A percentile compares a stretch with the other conserved stretches of the same genome.
Evolutionary conservation across 1,284 basidiomycete genomes (phyloP).

Genomic region (Boletus sp.): DNA sequence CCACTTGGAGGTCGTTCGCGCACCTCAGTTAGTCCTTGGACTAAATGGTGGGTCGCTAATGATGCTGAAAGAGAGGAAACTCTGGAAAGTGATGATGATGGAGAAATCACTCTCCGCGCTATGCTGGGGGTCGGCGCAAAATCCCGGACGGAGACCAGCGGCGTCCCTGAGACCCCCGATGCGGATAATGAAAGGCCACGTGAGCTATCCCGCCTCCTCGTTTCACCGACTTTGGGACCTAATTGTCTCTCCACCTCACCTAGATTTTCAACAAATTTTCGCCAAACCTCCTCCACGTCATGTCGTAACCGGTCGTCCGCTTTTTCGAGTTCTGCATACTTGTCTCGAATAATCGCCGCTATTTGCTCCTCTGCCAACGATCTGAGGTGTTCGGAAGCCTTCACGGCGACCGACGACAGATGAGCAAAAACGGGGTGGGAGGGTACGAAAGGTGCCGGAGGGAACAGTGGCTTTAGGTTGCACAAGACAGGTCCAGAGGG

Average conservation of each 20-base stretch:
- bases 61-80: conserved; percentile 68
- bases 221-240: conserved; percentile 18
- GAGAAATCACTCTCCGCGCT: conserved; percentile 36
- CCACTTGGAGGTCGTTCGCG: conserved; percentile 14
- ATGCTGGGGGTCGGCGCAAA: conserved; percentile 51
- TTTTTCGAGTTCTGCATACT: conserved; percentile 53
- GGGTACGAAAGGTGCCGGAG: conserved; percentile 72
- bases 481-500: conserved; percentile 41
- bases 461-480: conserved; percentile 55
- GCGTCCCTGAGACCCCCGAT: conserved; percentile 19
- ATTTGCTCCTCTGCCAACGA: conserved; percentile 57
- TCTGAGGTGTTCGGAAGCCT: conserved; percentile 53
- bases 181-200: conserved; percentile 21
- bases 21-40: conserved; percentile 12
- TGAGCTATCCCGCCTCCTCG: conserved; percentile 22
- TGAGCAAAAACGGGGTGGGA: conserved; percentile 67
- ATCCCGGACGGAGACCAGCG: conserved; percentile 39
- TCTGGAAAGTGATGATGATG: conserved; percentile 34
- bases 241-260: conserved; percentile 44
- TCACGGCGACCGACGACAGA: conserved; percentile 54
- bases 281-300: conserved; percentile 64
- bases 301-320: conserved; percentile 52
- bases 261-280: conserved; percentile 50
- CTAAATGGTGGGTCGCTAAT: conserved; percentile 50
- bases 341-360: conserved; percentile 49